phyloP scores from a whole-genome alignment of 768 basidiomycete genomes.

The Lactarius vividus region DNA sequence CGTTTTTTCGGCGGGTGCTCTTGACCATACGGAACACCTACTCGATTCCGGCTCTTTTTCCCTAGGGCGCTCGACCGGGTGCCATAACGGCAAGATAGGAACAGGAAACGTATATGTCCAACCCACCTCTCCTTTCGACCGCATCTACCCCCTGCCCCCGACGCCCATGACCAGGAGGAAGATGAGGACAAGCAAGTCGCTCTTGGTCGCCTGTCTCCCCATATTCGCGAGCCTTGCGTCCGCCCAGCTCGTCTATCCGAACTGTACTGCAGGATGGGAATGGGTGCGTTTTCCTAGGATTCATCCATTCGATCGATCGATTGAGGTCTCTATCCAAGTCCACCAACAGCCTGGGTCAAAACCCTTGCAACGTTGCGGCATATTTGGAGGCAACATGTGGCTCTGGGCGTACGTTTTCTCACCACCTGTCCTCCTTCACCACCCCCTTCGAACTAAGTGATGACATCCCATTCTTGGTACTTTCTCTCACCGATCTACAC shows the following conservation, averaged over 20 bases:
- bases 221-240: not conserved
- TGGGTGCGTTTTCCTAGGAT: not conserved
- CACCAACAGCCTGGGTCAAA: constrained; percentile 12
- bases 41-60: not conserved
- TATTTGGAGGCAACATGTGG: constrained; percentile 2
- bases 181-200: not conserved
- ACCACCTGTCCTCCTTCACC: not conserved
- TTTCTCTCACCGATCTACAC: not conserved
- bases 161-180: not conserved
- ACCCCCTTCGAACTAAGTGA: no score
- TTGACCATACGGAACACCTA: not conserved
- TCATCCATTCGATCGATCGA: not conserved
- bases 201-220: not conserved
- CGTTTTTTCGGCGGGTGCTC: not conserved
- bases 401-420: constrained; percentile 4
- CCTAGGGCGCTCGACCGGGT: not conserved
- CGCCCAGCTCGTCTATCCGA: constrained; percentile 12
- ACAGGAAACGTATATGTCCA: not conserved
- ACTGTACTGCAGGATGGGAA: constrained; percentile 12
- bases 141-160: not conserved
- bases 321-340: not conserved
- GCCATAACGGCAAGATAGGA: not conserved
- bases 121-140: not conserved
- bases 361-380: constrained; percentile 11
- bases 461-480: not conserved